Conservation (phyloP, 1,139 yeast genomes). For the Yamadazyma kanchanaburiensis region DNA sequence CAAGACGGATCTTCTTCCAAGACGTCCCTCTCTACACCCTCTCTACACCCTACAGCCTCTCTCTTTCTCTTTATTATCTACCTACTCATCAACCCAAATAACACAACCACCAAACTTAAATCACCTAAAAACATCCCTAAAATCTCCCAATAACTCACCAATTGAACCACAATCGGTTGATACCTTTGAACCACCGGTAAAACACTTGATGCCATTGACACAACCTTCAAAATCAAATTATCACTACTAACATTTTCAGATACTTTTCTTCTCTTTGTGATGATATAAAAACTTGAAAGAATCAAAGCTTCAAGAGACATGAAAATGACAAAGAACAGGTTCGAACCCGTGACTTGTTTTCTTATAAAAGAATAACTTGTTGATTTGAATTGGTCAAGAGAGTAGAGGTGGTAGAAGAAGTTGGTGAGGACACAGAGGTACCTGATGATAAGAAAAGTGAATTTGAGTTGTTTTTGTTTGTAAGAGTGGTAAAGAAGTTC, state of each 20-base stretch:
- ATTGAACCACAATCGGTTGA: conserved; percentile 25
- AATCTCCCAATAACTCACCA: conserved; percentile 38
- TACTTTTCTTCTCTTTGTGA: conserved; percentile 24
- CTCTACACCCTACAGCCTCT: too few relatives aligned
- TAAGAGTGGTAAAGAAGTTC: conserved; percentile 28
- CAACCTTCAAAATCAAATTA: conserved; percentile 26
- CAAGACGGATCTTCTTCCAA: too few relatives aligned
- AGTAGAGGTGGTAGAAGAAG: conserved; percentile 33
- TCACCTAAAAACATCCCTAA: conserved; percentile 38
- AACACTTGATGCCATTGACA: conserved; percentile 34
- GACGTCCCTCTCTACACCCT: too few relatives aligned
- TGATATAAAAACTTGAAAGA: conserved; percentile 31
- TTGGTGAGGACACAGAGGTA: conserved; percentile 23
- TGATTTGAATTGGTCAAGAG: conserved; percentile 23
- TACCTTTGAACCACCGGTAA: conserved; percentile 31
- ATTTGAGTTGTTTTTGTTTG: conserved; percentile 31
- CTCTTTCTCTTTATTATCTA: background rate
- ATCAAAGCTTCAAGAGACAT: conserved; percentile 32
- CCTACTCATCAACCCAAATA: conserved; percentile 37
- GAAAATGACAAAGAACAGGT: conserved; percentile 27
- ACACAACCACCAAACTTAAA: conserved; percentile 33
- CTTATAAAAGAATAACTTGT: conserved; percentile 26
- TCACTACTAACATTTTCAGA: conserved; percentile 22
- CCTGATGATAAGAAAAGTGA: conserved; percentile 31
- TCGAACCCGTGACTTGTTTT: conserved; percentile 10